Base-by-base conservation (phyloP, 225 moss, liverwort and hornwort genomes). In the Takakia lepidozioides region DNA sequence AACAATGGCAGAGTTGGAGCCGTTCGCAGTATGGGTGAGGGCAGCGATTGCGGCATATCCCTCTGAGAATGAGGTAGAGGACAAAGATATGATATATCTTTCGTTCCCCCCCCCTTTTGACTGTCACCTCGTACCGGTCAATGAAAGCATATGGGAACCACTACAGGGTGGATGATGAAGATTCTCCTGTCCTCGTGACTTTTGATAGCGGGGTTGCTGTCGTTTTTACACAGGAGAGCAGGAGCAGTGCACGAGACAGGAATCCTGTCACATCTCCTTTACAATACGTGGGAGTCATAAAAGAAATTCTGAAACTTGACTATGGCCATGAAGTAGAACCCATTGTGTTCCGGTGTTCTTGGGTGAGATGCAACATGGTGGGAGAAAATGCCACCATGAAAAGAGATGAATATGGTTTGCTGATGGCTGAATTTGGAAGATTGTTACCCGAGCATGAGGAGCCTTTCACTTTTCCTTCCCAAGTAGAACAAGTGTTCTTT, bases 301-400 rank as follows among this genome's bases (percentile, higher is more conserved):
- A 49, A 19, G 27, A 49, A 7, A 49, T 28, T 3, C 28, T 49
- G 14, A 49, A 49, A 19, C 28, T 49, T 3, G 49, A 49, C 28
- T 49, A 49, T 29, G 28, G 49, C 10, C 49, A 25, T 2, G 1
- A 26, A 1, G 10, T 26, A 5, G 28, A 9, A 4, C 28, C 26
- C 15, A 28, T 49, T 4, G 2, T 27, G 4, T 27, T 49, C 27
- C 26, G 1, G 27, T 49, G 2, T 49, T 25, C 26, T 3, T 49
- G 49, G 49, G 3, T 49, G 5, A 49, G 28, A 2, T 5, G 49
- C 3, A 19, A 49, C 2, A 27, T 26, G 13, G 28, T 26, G 15
- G 4, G 49, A 19, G 27, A 27, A n/a, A 49, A 49, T 17, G 26
- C 49, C 26, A 49, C 49, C 0, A 26, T 26, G 15, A 17, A 26